Percentiles rank a stretch among this genome's conserved stretches.
Conservation (phyloP, 768 basidiomycete genomes). For the Mycena filopes region DNA sequence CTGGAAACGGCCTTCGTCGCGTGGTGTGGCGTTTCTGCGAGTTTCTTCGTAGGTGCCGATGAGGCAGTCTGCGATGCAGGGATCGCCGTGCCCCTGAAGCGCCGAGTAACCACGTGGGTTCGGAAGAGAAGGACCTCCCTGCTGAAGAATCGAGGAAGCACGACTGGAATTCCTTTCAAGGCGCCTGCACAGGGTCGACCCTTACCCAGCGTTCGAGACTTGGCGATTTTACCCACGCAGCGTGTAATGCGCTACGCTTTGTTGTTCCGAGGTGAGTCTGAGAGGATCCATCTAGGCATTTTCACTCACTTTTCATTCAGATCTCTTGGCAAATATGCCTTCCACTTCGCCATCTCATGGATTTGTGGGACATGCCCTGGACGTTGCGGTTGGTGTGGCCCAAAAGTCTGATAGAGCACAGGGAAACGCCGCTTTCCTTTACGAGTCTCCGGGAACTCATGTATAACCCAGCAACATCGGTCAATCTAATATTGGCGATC, state of each 20-base stretch:
- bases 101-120: slow-evolving; percentile 35
- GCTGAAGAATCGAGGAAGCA: slow-evolving; percentile 12
- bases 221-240: slow-evolving; percentile 73
- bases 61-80: slow-evolving; percentile 1
- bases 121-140: slow-evolving; percentile 23
- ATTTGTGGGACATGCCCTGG: slow-evolving; percentile 60
- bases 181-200: slow-evolving; percentile 5
- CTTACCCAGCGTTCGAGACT: slow-evolving; percentile 55
- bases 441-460: slow-evolving; percentile 20
- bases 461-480: too few species aligned
- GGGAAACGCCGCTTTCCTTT: slow-evolving; percentile 56
- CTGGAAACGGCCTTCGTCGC: slow-evolving; percentile 58
- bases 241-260: slow-evolving; percentile 72
- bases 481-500: too few species aligned
- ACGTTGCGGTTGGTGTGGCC: slow-evolving; percentile 58
- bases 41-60: slow-evolving; percentile 48
- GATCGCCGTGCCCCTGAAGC: slow-evolving; percentile 29
- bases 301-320: slow-evolving; percentile 42
- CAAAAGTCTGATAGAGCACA: slow-evolving; percentile 61
- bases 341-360: slow-evolving; percentile 53
- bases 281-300: slow-evolving; percentile 34
- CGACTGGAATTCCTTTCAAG: slow-evolving; percentile 11
- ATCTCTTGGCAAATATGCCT: slow-evolving; percentile 63
- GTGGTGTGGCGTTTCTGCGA: slow-evolving; percentile 46
- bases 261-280: slow-evolving; percentile 63